phyloP scores from a whole-genome alignment of 164 flowering plant genomes.

The Amborella trichopoda region DNA sequence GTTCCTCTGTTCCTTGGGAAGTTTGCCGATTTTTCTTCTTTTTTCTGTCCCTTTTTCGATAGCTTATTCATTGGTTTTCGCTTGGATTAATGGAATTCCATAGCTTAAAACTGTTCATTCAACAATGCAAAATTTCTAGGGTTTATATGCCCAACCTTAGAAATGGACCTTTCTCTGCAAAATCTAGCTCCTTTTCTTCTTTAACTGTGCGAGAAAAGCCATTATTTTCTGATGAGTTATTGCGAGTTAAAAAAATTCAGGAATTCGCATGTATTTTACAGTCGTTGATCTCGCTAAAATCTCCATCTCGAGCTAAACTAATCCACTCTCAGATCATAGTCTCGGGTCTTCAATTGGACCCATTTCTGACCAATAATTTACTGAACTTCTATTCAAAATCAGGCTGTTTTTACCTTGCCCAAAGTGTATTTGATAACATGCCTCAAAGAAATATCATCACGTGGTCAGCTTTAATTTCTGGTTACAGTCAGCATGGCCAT shows the following conservation, averaged over 20 bases:
- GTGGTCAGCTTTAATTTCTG: conserved; percentile 53
- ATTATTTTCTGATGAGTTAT: too few species aligned
- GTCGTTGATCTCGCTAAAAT: conserved; percentile 5
- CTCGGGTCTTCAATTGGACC: conserved; percentile 31
- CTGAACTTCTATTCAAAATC: conserved; percentile 24
- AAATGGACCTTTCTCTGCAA: too few species aligned
- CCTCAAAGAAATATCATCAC: conserved; percentile 30
- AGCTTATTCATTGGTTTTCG: too few species aligned
- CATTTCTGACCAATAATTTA: conserved; percentile 31
- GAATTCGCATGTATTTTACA: conserved; percentile 33
- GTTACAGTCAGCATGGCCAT: conserved; percentile 25
- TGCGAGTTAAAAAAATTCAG: too few species aligned
- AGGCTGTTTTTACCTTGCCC: conserved; percentile 17
- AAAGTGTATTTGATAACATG: conserved; percentile 41
- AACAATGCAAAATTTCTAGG: too few species aligned
- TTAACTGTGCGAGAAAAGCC: too few species aligned
- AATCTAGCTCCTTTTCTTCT: too few species aligned
- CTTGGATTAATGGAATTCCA: too few species aligned
- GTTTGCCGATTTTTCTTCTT: too few species aligned
- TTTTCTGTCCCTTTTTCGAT: background rate
- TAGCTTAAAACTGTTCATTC: too few species aligned
- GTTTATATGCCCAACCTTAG: too few species aligned
- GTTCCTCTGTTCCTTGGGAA: background rate
- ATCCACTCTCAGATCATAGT: conserved; percentile 30
- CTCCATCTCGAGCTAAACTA: conserved; percentile 13